Evolutionary conservation across 2,329 filamentous ascomycete genomes (phyloP).

Genomic region (Geosmithia flava): DNA sequence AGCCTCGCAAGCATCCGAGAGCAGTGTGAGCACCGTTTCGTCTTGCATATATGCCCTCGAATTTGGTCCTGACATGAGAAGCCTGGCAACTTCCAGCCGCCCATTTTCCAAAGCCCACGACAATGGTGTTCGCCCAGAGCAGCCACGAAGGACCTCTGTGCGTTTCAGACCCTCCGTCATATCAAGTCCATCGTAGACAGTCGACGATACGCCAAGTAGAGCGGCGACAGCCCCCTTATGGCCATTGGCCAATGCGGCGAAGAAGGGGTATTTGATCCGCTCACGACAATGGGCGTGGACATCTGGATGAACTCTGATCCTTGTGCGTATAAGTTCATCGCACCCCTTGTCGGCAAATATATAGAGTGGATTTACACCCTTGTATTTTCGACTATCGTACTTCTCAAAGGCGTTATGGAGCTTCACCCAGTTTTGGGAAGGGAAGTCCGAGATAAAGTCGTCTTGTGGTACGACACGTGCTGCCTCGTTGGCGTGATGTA

Average conservation of each 20-base stretch:
- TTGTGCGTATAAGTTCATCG: not conserved
- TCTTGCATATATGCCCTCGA: too few relatives aligned
- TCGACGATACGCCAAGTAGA: not conserved
- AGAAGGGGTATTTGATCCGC: not conserved
- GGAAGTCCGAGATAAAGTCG: slow-evolving; percentile 17
- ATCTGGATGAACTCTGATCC: too few relatives aligned
- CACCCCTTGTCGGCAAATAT: not conserved
- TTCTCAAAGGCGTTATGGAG: slow-evolving; percentile 10
- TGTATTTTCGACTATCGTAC: not conserved
- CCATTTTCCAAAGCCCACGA: too few relatives aligned
- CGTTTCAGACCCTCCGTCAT: not conserved
- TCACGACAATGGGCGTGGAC: too few relatives aligned
- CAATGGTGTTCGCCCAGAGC: too few relatives aligned
- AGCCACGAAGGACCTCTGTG: too few relatives aligned
- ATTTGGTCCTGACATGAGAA: too few relatives aligned
- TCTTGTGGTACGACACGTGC: slow-evolving; percentile 12
- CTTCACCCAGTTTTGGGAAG: slow-evolving; percentile 14
- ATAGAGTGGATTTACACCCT: not conserved
- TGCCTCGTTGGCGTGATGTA: slow-evolving; percentile 2
- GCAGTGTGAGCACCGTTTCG: not conserved
- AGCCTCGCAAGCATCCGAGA: not conserved
- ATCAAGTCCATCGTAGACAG: slow-evolving; percentile 3
- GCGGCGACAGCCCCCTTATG: not conserved
- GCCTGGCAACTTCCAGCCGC: too few relatives aligned
- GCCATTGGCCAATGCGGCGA: not conserved